These are phyloP conservation scores for Fusarium papillatum DNA, from an alignment of 2,329 filamentous ascomycete genomes.

Conservation along the genomic window DNA sequence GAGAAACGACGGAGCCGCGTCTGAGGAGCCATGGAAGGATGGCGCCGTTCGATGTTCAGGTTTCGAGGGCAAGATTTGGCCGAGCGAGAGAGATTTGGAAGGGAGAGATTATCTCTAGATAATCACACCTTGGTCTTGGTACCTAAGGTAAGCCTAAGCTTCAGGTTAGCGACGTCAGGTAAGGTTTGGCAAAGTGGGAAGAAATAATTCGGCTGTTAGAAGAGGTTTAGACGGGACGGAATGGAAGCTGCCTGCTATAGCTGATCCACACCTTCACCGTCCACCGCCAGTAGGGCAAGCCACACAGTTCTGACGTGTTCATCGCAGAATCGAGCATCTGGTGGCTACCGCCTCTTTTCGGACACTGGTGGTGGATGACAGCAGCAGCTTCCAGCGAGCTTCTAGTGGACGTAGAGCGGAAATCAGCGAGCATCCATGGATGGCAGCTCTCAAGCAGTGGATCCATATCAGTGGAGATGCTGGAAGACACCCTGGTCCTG, in stretches of 20 bases:
- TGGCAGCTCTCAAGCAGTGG: constrained; percentile 23
- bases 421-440: constrained; percentile 6
- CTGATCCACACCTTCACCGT: constrained; percentile 19
- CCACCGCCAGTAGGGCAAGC: constrained; percentile 1
- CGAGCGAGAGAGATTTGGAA: background rate
- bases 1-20: background rate
- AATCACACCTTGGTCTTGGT: background rate
- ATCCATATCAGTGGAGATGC: constrained; percentile 14
- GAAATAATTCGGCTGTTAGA: constrained; percentile 5
- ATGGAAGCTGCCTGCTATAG: constrained; percentile 21
- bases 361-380: background rate
- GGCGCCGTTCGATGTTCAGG: constrained; percentile 23
- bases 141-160: constrained; percentile 1
- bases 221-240: background rate
- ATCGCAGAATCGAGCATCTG: constrained; percentile 20
- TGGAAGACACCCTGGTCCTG: constrained; percentile 46
- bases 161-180: background rate
- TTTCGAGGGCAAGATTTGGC: background rate
- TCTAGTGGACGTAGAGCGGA: constrained; percentile 26
- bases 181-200: background rate
- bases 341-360: background rate
- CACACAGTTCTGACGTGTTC: constrained; percentile 39
- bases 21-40: constrained; percentile 9
- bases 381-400: constrained; percentile 30
- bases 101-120: constrained; percentile 3